Base-by-base conservation (phyloP, 805 yeast genomes). In the Metschnikowia corniflorae region DNA sequence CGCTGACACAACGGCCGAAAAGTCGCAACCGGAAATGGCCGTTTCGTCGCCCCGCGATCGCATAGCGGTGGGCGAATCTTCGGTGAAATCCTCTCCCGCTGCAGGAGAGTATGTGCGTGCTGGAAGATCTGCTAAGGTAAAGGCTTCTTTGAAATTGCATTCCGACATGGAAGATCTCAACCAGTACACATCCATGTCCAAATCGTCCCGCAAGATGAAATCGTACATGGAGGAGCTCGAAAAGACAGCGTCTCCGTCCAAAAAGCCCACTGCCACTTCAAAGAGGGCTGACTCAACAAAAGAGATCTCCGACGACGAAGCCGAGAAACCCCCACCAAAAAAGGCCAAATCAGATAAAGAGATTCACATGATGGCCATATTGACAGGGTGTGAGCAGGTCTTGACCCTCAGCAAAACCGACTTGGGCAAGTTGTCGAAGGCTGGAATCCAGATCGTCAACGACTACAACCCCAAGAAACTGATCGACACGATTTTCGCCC, bases 121-220 rank as follows among this genome's bases (percentile, higher is more conserved):
- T 7, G 60, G 71, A 2, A 57, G 85, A 33, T 72, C 75, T 26
- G 94, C 95, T 1, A 80, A 80, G 30, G 69, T 71, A 26, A 76
- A 71, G 49, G 94, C 94, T 0, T 80, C 79, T 1, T 61, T 63
- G 39, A 80, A 78, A 52, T 61, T 86, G 12, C 91, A 82, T 49
- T 71, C 72, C 8, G 78, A 80, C 54, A 83, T 86, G 71, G 75
- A 74, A 40, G 81, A 81, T 31, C 68, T 85, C 44, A 82, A 82
- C 50, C 70, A 67, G 33, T 85, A 75, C 51, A 81, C 80, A 42
- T 70, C 75, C 44, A 54, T 63, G 46, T 39, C 61, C 7, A 77
- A 76, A 47, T 68, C 71, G 18, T 64, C 68, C 16, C 50, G 61
- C 16, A 66, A 65, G 40, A 59, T 64, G 62, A 68, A 63, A 44